These are phyloP conservation scores for Austroboletus olivaceoglutinosus DNA, from an alignment of 1,284 basidiomycete species.

Conservation along the genomic window DNA sequence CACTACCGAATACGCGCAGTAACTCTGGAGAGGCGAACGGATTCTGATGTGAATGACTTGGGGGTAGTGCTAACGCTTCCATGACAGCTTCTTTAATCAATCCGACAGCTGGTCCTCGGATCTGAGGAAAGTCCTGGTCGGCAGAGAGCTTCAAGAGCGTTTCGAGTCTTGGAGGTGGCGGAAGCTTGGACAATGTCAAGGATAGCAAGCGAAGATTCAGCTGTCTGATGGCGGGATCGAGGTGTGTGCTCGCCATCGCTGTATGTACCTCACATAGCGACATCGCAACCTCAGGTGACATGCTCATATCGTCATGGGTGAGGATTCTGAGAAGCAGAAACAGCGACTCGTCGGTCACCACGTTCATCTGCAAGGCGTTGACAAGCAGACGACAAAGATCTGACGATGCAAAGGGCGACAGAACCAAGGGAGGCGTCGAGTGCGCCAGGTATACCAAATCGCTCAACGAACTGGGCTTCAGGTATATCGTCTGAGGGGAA, in stretches of 20 bases:
- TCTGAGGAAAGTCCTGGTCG: constrained; percentile 52
- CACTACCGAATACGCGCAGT: constrained; percentile 24
- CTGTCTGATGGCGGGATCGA: constrained; percentile 55
- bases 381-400: constrained; percentile 47
- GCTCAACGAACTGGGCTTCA: constrained; percentile 29
- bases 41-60: constrained; percentile 9
- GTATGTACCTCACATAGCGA: constrained; percentile 52
- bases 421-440: constrained; percentile 20
- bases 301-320: constrained; percentile 28
- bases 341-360: constrained; percentile 55
- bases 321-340: constrained; percentile 51
- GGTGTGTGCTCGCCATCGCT: constrained; percentile 56
- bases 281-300: constrained; percentile 42
- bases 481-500: neutral
- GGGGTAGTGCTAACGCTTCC: constrained; percentile 42
- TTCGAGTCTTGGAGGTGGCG: constrained; percentile 48
- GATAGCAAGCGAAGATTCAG: constrained; percentile 59
- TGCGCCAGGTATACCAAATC: constrained; percentile 53
- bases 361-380: constrained; percentile 50
- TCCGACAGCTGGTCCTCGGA: constrained; percentile 63
- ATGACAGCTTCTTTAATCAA: constrained; percentile 65
- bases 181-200: constrained; percentile 46
- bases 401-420: constrained; percentile 30
- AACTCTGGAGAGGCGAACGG: constrained; percentile 26
- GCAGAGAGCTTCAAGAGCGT: constrained; percentile 53